Evolutionary conservation across 148 eudicot species (phyloP), one percentile per base, ranked within the genome.

Genomic region (Diospyros lotus): DNA sequence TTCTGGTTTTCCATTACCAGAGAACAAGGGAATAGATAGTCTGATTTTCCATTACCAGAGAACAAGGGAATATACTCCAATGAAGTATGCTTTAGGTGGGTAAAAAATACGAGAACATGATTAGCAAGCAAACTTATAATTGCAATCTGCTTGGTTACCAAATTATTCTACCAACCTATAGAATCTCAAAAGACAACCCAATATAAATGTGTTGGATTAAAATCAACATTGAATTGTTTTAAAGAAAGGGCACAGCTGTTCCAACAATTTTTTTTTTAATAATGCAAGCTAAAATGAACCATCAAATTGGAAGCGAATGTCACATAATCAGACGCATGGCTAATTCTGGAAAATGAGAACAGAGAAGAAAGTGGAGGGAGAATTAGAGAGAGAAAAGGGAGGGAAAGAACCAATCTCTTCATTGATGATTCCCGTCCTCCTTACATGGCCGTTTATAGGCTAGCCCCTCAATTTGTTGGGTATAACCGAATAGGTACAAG

Each of bases 91-190:
- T 56, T 10, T 41, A 6, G 41, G 50, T 13, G 52, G 41, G 2
- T 71, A 13, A 6, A 28, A 60, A 13, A 45, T 54, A 11, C 0
- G 52, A 28, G 1, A 12, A 40, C 46, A 58, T 40, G 55, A 44
- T 59, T 44, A 48, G 42, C 9, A 73, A 60, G 43, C n/a, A 73
- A 73, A 73, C 59, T 38, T 39, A 39, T 50, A 63, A 39, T 45
- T 59, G 43, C 67, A 28, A 38, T 39, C 55, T 48, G 28, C 15
- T 9, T 40, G 28, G 15, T 13, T 13, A 52, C n/a, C 13, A 50
- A 39, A 40, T 63, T 38, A 39, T 46, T 63, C 13, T 39, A 11
- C 58, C 1, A 18, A 51, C 8, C 18, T 62, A 50, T 51, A 52
- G 63, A 14, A 73, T 52, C 58, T 18, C 9, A 9, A 62, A 13